Conservation (phyloP, 2,329 filamentous ascomycete species). For the Pezicula rhizophila region DNA sequence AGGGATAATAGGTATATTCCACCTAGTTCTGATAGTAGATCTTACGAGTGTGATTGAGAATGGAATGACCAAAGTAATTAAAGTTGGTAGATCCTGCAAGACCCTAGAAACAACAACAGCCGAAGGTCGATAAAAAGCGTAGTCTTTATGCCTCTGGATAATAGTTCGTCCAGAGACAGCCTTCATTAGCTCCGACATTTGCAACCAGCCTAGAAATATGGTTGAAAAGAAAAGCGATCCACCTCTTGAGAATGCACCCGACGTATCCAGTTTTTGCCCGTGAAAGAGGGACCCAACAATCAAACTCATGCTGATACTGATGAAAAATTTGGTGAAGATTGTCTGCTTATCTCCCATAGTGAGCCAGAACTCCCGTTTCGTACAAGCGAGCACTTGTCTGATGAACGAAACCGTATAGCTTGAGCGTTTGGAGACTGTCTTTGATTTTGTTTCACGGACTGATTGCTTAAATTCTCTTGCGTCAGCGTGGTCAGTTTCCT, state of each 20-base stretch:
- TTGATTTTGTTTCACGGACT: slow-evolving; percentile 62
- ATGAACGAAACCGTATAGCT: slow-evolving; percentile 72
- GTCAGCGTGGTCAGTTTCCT: slow-evolving; percentile 51
- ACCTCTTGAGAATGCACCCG: slow-evolving; percentile 56
- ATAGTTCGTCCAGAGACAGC: slow-evolving; percentile 67
- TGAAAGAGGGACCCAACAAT: slow-evolving; percentile 79
- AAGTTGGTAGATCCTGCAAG: slow-evolving; percentile 55
- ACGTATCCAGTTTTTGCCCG: slow-evolving; percentile 52
- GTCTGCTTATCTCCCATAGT: slow-evolving; percentile 69
- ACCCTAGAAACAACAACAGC: slow-evolving; percentile 60
- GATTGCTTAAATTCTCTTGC: slow-evolving; percentile 60
- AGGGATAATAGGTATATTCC: not conserved
- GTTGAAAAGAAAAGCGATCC: slow-evolving; percentile 63
- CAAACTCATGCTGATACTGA: slow-evolving; percentile 66
- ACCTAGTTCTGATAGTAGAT: not conserved
- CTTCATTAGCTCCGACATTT: slow-evolving; percentile 72
- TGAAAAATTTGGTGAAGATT: slow-evolving; percentile 73
- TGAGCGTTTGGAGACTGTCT: slow-evolving; percentile 61
- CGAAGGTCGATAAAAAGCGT: slow-evolving; percentile 65
- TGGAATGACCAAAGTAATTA: slow-evolving; percentile 51
- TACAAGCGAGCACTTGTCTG: slow-evolving; percentile 63
- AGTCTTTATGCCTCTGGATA: slow-evolving; percentile 61
- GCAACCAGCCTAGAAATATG: slow-evolving; percentile 63
- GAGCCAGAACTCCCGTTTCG: slow-evolving; percentile 72
- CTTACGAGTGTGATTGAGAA: slow-evolving; percentile 51